phyloP scores from a whole-genome alignment of 192 early-diverging fungal genomes.

The Coemansia sp. region DNA sequence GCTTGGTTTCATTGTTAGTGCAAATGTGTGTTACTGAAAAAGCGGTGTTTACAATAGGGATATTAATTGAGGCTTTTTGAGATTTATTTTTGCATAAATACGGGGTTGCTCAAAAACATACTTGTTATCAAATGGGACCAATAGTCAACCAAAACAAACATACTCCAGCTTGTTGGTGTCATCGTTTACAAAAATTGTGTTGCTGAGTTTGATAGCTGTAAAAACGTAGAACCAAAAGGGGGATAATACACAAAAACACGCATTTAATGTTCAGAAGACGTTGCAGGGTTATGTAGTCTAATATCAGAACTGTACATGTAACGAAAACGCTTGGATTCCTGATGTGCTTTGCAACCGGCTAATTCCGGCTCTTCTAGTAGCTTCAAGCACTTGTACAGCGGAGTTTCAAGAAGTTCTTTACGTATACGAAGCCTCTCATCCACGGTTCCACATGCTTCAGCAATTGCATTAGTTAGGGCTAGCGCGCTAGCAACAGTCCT shows the following conservation, averaged over 20 bases:
- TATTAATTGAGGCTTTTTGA: slow-evolving; percentile 1
- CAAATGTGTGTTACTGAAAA: neutral
- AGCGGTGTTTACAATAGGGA: neutral
- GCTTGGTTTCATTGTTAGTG: neutral
- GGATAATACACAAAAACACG: neutral
- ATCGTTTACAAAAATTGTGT: too few relatives aligned
- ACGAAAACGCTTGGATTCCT: slow-evolving; percentile 34
- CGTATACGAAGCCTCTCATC: slow-evolving; percentile 35
- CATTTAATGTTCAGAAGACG: neutral
- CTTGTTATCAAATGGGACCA: too few relatives aligned
- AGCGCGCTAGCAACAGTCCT: slow-evolving; percentile 25
- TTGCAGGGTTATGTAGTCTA: slow-evolving; percentile 15
- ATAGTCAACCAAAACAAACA: too few relatives aligned
- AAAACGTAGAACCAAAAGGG: neutral
- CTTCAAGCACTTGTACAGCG: slow-evolving; percentile 40
- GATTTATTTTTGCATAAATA: too few relatives aligned
- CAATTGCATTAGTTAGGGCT: slow-evolving; percentile 36
- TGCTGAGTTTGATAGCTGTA: neutral
- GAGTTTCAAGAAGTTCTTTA: slow-evolving; percentile 40
- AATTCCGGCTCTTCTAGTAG: slow-evolving; percentile 35
- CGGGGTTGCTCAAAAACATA: too few relatives aligned
- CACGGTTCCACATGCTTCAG: slow-evolving; percentile 20
- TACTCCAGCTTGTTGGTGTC: too few relatives aligned
- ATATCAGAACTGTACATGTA: slow-evolving; percentile 36
- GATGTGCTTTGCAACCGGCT: slow-evolving; percentile 9